Base-by-base conservation (phyloP, 352 stramenopile species). In the Blastocystis hominis region DNA sequence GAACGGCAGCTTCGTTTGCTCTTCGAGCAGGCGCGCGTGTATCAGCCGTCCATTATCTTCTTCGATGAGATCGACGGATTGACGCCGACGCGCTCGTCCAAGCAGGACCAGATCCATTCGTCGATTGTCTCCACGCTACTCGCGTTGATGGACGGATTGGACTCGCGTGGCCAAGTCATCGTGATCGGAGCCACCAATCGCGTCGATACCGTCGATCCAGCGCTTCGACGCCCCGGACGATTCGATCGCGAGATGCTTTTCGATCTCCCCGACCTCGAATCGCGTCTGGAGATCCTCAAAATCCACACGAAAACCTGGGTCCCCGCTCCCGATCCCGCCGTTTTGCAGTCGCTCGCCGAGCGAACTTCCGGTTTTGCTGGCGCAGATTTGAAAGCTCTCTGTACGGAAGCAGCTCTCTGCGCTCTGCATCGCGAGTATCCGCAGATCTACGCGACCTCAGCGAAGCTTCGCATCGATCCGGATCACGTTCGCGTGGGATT, bases 161-260 rank as follows among this genome's bases (percentile, higher is more conserved):
- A 91, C 70, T 88, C 42, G 63, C 79, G 90, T 15, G 90, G 90
- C n/a, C 80, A 88, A 20, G 95, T 99, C 0, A 92, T 99, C 36
- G 95, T 99, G n/a, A 94, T 99, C 77, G 96, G 93, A 17, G 96
- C 96, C 3, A 99, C 97, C 0, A 99, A 99, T 88, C 92, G 96
- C n/a, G 91, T 97, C 5, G 93, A 96, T 89, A 93, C 93, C 1
- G 94, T 99, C 50, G 96, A 99, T 89, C 92, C 94, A 4, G 96
- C 96, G 13, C 89, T 99, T 38, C 91, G 97, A 46, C 91, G 96
- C 47, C 95, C 95, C 10, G 95, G 95, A 17, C 93, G 94, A 0
- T 97, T 97, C 70, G 94, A 97, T 88, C 92, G 94, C 59, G 93
- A 97, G 86, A 88, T 97, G 38, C 92, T 91, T 1, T 97, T 97